Conservation (phyloP, 2,329 filamentous ascomycete species). For the Pyrenochaeta sp. region DNA sequence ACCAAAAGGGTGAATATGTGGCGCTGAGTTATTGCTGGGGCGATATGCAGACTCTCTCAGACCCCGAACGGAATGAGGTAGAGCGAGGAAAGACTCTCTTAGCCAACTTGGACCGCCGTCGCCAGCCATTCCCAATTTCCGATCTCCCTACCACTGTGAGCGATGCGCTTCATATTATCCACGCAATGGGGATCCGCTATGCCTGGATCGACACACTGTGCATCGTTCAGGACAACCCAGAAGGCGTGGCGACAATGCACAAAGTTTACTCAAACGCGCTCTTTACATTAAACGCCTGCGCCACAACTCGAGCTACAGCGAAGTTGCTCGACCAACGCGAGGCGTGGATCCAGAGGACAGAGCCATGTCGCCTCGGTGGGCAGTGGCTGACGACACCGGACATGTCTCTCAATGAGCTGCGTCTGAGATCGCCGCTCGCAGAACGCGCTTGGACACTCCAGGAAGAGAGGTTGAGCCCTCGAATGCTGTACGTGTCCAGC, state of each 20-base stretch:
- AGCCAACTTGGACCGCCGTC: conserved; percentile 3
- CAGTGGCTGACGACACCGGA: conserved; percentile 14
- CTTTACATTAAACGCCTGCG: conserved; percentile 13
- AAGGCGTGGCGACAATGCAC: conserved; percentile 14
- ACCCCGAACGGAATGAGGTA: conserved; percentile 1
- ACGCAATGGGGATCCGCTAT: conserved; percentile 13
- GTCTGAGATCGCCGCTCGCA: conserved; percentile 13
- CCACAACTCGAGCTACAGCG: conserved; percentile 8
- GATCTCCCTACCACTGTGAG: conserved; percentile 9
- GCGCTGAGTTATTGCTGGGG: conserved; percentile 16
- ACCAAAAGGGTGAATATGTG: conserved; percentile 4
- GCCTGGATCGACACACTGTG: conserved; percentile 19
- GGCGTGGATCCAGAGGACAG: conserved; percentile 11
- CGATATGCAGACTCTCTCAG: background rate
- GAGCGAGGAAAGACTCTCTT: conserved; percentile 1
- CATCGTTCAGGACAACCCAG: conserved; percentile 6
- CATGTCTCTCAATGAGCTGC: conserved; percentile 14
- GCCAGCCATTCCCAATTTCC: conserved; percentile 2
- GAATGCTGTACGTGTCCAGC: conserved; percentile 16
- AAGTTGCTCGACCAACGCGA: conserved; percentile 11
- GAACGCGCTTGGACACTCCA: conserved; percentile 18
- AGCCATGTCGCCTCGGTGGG: conserved; percentile 13
- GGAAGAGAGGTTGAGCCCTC: conserved; percentile 17
- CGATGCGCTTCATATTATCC: conserved; percentile 11
- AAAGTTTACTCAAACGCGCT: conserved; percentile 17